Evolutionary conservation across 2,329 filamentous ascomycete genomes (phyloP).

Genomic region (Claviceps citrina): DNA sequence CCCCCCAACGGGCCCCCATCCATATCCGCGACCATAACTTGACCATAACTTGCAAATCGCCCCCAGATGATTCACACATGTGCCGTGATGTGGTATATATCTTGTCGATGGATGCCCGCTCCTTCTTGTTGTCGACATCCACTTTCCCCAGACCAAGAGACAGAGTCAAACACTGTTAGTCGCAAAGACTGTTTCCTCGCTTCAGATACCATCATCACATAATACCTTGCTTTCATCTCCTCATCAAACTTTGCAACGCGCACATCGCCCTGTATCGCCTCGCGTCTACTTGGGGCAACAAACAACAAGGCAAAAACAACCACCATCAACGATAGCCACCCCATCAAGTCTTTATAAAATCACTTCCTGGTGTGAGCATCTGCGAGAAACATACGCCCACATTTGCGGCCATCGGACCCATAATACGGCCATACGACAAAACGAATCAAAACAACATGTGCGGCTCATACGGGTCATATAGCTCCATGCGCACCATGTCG

Average conservation of each 20-base stretch:
- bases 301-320: neutral
- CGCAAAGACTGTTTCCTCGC: too few species aligned
- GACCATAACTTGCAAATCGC: neutral
- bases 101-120: constrained; percentile 4
- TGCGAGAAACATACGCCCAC: too few species aligned
- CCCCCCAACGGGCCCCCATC: neutral
- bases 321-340: neutral
- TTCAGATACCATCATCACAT: too few species aligned
- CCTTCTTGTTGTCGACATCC: neutral
- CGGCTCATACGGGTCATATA: constrained; percentile 35
- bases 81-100: constrained; percentile 13
- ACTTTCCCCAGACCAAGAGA: too few species aligned
- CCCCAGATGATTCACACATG: constrained; percentile 10
- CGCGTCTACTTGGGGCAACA: neutral
- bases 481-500: constrained; percentile 29
- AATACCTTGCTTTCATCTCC: too few species aligned
- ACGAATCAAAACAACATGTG: too few species aligned
- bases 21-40: neutral
- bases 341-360: neutral
- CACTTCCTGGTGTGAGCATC: neutral
- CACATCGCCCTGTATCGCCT: neutral
- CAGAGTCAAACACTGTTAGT: too few species aligned
- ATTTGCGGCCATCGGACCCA: neutral
- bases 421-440: neutral
- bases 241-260: too few species aligned